Evolutionary conservation across 1,284 basidiomycete genomes (phyloP), one percentile per base, ranked within the genome.

Genomic region (Rhodotorula sp.): DNA sequence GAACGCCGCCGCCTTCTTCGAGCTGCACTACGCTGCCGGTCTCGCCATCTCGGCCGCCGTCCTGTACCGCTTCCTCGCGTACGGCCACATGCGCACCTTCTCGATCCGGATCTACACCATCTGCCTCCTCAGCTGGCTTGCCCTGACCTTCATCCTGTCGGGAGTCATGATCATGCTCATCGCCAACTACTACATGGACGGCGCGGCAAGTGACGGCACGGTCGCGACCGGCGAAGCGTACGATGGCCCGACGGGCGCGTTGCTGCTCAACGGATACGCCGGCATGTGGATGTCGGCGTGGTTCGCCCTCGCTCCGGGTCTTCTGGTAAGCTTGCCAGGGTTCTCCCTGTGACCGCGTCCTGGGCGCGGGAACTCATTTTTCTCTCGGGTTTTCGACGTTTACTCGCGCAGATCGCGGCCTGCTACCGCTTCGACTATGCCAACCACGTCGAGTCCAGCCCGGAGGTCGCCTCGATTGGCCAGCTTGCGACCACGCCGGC

Each of bases 371-470:
- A 38, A 7, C 34, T 34, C 28, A 28, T 28, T 28, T 28, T 28
- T 28, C 28, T 28, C 28, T 28, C 28, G 28, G 18, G 12, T 10
- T 14, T 7, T 4, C 31, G 55, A 21, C 31, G 28, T 34, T 15
- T 12, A 31, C 3, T 2, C 15, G 7, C 26, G 1, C 60, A 73
- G 68, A 65, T 71, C 60, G 66, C 70, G 28, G 67, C 54, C 31
- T 70, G 66, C 64, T 70, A 64, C 69, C 70, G 73, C 18, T 72
- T 72, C 68, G 73, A 75, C 59, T 67, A 68, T 57, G 45, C 60
- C 10, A 71, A 75, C 58, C 68, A 69, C 45, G n/a, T 68, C 52
- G 66, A 62, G 12, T 45, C 55, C n/a, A 47, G 60, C 28, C 59
- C 68, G 21, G 57, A 63, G 23, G 28, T 50, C 8, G 48, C 65